Base-by-base conservation (phyloP, 1,139 yeast genomes). In the Pichia cactophila region DNA sequence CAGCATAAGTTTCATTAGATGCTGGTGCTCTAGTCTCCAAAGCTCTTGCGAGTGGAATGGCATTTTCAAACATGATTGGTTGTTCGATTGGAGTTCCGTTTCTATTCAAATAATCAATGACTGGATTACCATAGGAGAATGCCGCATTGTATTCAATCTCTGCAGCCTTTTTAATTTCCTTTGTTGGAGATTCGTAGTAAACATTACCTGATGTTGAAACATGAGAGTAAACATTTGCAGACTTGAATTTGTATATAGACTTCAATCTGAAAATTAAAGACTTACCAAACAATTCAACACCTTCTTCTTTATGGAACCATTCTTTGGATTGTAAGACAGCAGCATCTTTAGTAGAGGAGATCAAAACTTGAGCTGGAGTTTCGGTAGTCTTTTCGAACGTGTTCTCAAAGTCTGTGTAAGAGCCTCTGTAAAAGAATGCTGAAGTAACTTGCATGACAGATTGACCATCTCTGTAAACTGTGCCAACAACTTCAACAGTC, bases 91-190 rank as follows among this genome's bases (percentile, higher is more conserved):
- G 83, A 57, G 83, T 78, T 65, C 97, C 98, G 65, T 87, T 82
- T 76, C 99, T 86, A 59, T 80, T 72, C 68, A 92, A 78, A 74
- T 89, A 92, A 67, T 92, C 98, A 60, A 87, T 80, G 47, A 92
- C 98, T 55, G 99, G 99, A 74, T 94, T 94, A 71, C 98, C 99
- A 63, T 81, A 89, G 48, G 97, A 86, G 63, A 78, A 83, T 57
- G 95, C 95, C 56, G 97, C 96, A 67, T 83, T 88, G 70, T 92
- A 94, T 54, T 81, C 81, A 56, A 92, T 89, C 56, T 82, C 73
- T 66, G 95, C 99, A 64, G 92, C 79, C 71, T 88, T 88, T 56
- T 87, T 76, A 54, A 87, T 75, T 73, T 92, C 97, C 72, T 87
- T 90, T 40, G 97, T 83, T 61, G 97, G 95, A 62, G 92, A 76